Evolutionary conservation across 2,329 filamentous ascomycete genomes (phyloP), one percentile per base, ranked within the genome.

Genomic region (Diaporthe ampelina): DNA sequence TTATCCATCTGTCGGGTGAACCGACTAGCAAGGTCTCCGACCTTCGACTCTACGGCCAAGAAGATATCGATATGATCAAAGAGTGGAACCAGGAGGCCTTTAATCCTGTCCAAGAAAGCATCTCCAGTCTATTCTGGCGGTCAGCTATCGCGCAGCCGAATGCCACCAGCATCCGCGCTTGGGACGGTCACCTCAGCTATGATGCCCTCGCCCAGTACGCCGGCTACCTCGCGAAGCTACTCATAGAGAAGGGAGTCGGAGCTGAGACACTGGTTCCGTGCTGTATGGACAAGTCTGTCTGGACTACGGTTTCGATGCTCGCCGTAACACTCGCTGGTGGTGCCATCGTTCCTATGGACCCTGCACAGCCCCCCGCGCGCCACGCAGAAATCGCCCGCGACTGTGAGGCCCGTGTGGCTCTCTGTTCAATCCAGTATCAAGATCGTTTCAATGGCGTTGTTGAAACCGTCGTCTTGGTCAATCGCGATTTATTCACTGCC

Each of bases 291-390:
- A 70, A 32, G 35, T 43, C 52, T 40, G 24, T 43, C n/a, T 70
- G 52, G 52, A 43, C 35, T 24, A 40, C 68, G 24, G 68, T 70
- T 10, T 26, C 68, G 26, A 58, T 70, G 68, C 68, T 70, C 24
- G 68, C 35, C 11, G 50, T 70, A 10, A 26, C 58, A 9, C 52
- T 57, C n/a, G 68, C 68, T 17, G 68, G 68, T 8, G 68, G 50
- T 24, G 68, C 52, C n/a, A 57, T 58, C 29, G 68, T 70, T 19
- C 32, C 68, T 13, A 5, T 58, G 11, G 68, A 70, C 19, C 32
- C 68, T 26, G 35, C 24, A 1, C 52, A 58, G 5, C 68, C 68
- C 9, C 11, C 21, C 24, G n/a, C 35, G 21, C 68, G 68, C 48
- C 65, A 52, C n/a, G 65, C 65, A 24, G 52, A 54, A 21, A 52